Conservation (phyloP, 129 eudicot species). For the Flaveria trinervia region DNA sequence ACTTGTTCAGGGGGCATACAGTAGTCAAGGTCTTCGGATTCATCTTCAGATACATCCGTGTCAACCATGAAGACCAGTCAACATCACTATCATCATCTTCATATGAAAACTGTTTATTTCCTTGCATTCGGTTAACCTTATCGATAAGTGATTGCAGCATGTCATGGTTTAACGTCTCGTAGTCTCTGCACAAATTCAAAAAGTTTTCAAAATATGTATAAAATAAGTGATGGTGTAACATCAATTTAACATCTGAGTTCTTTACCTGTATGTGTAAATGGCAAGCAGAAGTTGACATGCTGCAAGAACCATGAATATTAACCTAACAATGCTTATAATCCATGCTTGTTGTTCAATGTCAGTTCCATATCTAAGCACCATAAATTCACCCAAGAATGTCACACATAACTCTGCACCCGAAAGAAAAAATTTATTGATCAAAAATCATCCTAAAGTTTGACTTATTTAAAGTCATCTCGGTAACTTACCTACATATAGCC, state of each 20-base stretch:
- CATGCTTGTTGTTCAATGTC: slow-evolving; percentile 52
- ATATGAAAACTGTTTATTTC: slow-evolving; percentile 26
- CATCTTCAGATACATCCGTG: slow-evolving; percentile 61
- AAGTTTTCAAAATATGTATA: background rate
- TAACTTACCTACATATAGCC: slow-evolving; percentile 21
- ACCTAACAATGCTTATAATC: slow-evolving; percentile 50
- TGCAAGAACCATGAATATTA: slow-evolving; percentile 45
- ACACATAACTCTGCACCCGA: background rate
- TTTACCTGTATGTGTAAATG: slow-evolving; percentile 68
- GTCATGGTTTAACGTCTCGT: slow-evolving; percentile 63
- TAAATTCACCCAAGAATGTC: slow-evolving; percentile 41
- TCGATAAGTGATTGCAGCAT: slow-evolving; percentile 54
- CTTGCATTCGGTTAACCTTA: slow-evolving; percentile 50
- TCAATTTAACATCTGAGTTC: background rate
- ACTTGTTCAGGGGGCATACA: slow-evolving; percentile 37
- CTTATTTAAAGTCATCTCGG: background rate
- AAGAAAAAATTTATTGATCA: background rate
- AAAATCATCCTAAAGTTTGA: background rate
- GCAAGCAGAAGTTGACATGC: slow-evolving; percentile 54
- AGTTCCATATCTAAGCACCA: slow-evolving; percentile 44
- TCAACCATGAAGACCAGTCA: slow-evolving; percentile 63
- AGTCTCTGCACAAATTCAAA: slow-evolving; percentile 52
- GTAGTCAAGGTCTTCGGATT: slow-evolving; percentile 55
- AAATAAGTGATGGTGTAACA: slow-evolving; percentile 2
- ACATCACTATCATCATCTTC: slow-evolving; percentile 46